phyloP scores from a whole-genome alignment of 2,329 filamentous ascomycete species.

The Cordyceps tenuipes region DNA sequence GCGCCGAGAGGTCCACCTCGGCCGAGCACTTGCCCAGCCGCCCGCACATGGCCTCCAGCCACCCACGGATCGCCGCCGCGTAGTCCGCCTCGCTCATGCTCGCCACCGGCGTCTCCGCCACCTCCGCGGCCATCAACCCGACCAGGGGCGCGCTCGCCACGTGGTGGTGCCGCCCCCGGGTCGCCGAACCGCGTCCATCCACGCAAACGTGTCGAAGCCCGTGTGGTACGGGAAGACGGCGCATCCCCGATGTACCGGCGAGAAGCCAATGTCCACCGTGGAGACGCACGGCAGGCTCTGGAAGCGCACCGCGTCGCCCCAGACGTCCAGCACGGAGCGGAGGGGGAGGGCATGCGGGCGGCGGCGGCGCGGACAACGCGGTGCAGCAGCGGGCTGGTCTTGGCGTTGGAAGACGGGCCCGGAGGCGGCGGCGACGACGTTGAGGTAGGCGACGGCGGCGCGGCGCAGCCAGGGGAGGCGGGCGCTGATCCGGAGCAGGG shows the following conservation, averaged over 20 bases:
- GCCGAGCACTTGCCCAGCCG: constrained; percentile 17
- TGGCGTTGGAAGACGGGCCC: constrained; percentile 49
- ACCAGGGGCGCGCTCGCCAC: constrained; percentile 44
- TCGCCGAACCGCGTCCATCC: constrained; percentile 77
- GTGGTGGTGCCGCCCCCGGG: constrained; percentile 53
- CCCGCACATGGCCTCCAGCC: constrained; percentile 26
- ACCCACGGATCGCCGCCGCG: constrained; percentile 28
- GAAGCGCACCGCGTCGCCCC: constrained; percentile 21
- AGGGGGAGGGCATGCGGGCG: constrained; percentile 48
- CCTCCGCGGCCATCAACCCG: constrained; percentile 29
- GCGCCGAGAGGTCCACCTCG: constrained; percentile 28
- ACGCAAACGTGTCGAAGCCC: constrained; percentile 77
- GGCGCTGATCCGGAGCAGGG: constrained; percentile 82
- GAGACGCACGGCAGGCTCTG: constrained; percentile 60
- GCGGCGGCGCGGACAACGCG: constrained; percentile 56
- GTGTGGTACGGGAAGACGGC: constrained; percentile 68
- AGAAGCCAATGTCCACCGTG: constrained; percentile 43
- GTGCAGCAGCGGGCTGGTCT: constrained; percentile 60
- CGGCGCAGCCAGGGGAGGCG: constrained; percentile 66
- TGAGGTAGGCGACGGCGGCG: constrained; percentile 68
- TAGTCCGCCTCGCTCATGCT: constrained; percentile 35
- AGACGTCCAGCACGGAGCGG: constrained; percentile 36
- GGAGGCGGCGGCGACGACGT: constrained; percentile 61
- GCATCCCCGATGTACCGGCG: constrained; percentile 35
- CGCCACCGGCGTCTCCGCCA: constrained; percentile 30